Evolutionary conservation across 148 eudicot species (phyloP).

Genomic region (Drosera capensis): DNA sequence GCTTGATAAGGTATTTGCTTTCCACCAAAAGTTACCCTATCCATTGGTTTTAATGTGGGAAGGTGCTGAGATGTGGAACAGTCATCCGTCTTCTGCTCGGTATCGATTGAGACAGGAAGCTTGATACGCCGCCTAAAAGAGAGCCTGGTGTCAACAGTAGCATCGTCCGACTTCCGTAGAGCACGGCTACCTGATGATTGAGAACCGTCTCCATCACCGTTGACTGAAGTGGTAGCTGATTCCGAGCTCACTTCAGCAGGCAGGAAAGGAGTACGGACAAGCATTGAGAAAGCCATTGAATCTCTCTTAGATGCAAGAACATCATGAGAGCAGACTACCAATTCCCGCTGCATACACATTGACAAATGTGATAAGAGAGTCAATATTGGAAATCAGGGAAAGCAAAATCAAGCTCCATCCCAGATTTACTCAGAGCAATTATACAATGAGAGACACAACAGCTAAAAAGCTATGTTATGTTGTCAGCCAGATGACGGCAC

Average conservation of each 20-base stretch:
- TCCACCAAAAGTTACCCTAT: conserved; percentile 52
- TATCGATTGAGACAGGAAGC: conserved; percentile 45
- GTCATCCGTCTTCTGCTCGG: conserved; percentile 67
- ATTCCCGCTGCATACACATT: conserved; percentile 61
- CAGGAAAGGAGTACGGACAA: conserved; percentile 42
- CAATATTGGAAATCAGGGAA: conserved; percentile 10
- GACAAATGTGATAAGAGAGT: not conserved
- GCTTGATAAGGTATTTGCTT: conserved; percentile 76
- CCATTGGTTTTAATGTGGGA: conserved; percentile 41
- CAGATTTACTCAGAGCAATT: no score
- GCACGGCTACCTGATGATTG: conserved; percentile 71
- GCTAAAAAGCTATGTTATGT: no score
- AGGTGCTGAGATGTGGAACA: conserved; percentile 60
- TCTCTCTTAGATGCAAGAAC: conserved; percentile 61
- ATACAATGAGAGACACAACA: no score
- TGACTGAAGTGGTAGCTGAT: conserved; percentile 81
- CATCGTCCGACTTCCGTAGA: conserved; percentile 74
- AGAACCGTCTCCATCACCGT: conserved; percentile 49
- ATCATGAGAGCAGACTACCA: conserved; percentile 66
- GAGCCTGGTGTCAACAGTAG: conserved; percentile 70
- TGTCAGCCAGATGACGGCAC: not conserved
- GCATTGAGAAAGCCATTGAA: conserved; percentile 35
- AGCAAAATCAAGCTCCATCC: no score
- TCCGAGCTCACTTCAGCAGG: conserved; percentile 81
- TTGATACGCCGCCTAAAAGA: conserved; percentile 54